Base-by-base conservation (phyloP, 2,329 filamentous ascomycete genomes). In the Penicillium sp. region DNA sequence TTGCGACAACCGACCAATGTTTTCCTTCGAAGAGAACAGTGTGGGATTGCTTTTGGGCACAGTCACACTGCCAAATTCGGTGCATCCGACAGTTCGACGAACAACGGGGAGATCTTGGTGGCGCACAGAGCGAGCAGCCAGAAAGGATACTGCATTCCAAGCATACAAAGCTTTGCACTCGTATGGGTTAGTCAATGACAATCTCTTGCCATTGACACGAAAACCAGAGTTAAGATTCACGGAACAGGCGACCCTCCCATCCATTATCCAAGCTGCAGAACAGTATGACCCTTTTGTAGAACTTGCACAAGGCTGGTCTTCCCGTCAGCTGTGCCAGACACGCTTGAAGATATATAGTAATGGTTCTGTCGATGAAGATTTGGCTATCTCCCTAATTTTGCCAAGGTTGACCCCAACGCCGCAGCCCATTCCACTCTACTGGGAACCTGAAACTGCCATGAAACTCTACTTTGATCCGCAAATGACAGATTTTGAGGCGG, bases 141-240 rank as follows among this genome's bases (percentile, higher is more conserved):
- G 80, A 62, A 90, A 88, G 67, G 93, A 97, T 71, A 90, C 88
- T 1, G 88, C 90, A 0, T 94, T 96, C 58, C 84, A 90, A 66
- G 89, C 91, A 1, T 96, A 92, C 67, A 74, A 83, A 22, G 79
- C 78, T 5, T 78, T 97, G 0, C 86, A 93, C 67, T 64, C 82
- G 8, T 87, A 83, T 26, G 88, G 88, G 0, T 76, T 97, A 5
- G 73, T 97, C 1, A 91, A 90, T 58, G 84, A 95, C 14, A 81
- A 96, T 63, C 74, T 97, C 0, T 78, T 96, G 38, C 93, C 93
- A 5, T 66, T 74, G 9, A 64, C 62, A 1, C 57, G 55, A 9
- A 75, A 81, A 14, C 53, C 57, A 11, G 63, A 69, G n/a, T 53
- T 65, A 5, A 55, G 49, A 7, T 43, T 54, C 31, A 40, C 53